Base-by-base conservation (phyloP, 2,329 filamentous ascomycete genomes). In the Cladosporium sphaerospermum region DNA sequence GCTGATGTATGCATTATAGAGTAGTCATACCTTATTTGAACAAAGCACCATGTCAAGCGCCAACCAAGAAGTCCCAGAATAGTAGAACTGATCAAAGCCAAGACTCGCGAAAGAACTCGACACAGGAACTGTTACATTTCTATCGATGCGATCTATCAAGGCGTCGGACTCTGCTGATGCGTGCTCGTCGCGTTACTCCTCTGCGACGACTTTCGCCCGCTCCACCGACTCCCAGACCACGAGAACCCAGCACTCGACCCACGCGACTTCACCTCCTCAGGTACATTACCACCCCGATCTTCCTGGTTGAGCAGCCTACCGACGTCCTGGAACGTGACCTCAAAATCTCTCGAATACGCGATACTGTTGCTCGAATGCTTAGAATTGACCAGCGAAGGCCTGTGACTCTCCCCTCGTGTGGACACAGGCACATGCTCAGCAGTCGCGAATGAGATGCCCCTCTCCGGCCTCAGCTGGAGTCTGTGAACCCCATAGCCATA, bases 271-370 rank as follows among this genome's bases (percentile, higher is more conserved):
- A n/a, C 34, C n/a, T 53, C 32, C 18, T 14, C 36, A 18, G 34
- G 34, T 6, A 14, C 50, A 32, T 32, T 33, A 14, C 13, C 18
- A 41, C 23, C 23, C n/a, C 13, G 36, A 16, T 42, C 37, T 40
- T 14, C n/a, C 16, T 45, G 10, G 10, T 19, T 32, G 8, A 53
- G 42, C n/a, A 41, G 14, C 11, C 43, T 36, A 11, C 51, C 51
- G 13, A 42, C 43, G 9, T 53, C 51, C 39, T 46, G 39, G 23
- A 43, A 53, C 32, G 18, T 53, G 9, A 53, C 44, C 39, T 46
- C 51, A 10, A 53, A 53, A 10, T 46, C 44, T 34, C 32, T 47
- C 31, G 43, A 36, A 37, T 46, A 46, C 2, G 51, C 42, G 37
- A 53, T 53, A 31, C 51, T 53, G 36, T 36, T 31, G 8, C 45